Percentiles rank a stretch among this genome's conserved stretches.
These are phyloP conservation scores for Pichiaceae sp. DNA, from an alignment of 1,139 yeast species.

Conservation along the genomic window DNA sequence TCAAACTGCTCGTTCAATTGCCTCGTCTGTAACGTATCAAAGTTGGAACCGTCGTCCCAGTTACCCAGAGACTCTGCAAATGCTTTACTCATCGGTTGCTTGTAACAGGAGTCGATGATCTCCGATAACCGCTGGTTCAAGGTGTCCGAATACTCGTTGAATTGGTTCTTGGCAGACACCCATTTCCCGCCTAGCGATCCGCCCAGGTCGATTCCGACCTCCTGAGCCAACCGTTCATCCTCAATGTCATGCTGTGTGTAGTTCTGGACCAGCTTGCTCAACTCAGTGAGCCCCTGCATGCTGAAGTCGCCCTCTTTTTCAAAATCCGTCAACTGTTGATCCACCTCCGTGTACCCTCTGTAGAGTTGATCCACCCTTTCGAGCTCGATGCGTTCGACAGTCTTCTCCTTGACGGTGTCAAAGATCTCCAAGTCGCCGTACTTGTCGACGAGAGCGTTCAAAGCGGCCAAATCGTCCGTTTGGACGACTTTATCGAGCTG, in stretches of 20 bases:
- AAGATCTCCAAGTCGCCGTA: slow-evolving; percentile 1
- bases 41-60: slow-evolving; percentile 5
- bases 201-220: background rate
- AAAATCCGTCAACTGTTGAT: slow-evolving; percentile 5
- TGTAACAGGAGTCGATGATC: background rate
- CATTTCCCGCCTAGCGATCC: background rate
- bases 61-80: background rate
- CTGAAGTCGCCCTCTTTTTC: slow-evolving; percentile 1
- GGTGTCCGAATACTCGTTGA: background rate
- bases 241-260: background rate
- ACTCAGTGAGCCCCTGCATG: background rate
- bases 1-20: background rate
- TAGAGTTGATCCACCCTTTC: background rate
- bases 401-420: background rate
- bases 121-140: slow-evolving; percentile 3
- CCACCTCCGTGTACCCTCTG: background rate
- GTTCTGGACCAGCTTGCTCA: background rate
- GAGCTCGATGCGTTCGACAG: background rate
- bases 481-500: background rate
- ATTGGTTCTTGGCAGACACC: background rate
- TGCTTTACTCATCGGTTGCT: background rate
- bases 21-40: background rate
- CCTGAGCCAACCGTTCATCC: background rate
- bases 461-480: background rate
- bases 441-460: background rate